These are phyloP conservation scores for Coemansia umbellata DNA, from an alignment of 192 early-diverging fungal species.

Conservation along the genomic window DNA sequence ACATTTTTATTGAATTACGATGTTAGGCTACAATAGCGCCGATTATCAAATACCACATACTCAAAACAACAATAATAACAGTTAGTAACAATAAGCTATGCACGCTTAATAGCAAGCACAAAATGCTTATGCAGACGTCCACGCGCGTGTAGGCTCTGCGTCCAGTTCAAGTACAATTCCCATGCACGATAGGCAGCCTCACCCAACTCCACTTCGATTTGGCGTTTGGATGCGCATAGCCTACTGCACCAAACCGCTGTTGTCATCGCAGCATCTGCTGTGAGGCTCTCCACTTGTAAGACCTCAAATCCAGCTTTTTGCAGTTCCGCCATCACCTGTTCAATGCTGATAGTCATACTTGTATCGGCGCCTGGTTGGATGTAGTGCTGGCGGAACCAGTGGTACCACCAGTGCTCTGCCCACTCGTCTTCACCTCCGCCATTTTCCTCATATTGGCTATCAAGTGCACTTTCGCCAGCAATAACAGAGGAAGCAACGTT, in stretches of 20 bases:
- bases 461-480: neutral
- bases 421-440: slow-evolving; percentile 21
- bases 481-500: neutral
- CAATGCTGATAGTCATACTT: slow-evolving; percentile 34
- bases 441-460: neutral
- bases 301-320: slow-evolving; percentile 49
- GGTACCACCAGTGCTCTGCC: slow-evolving; percentile 52
- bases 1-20: too few relatives aligned
- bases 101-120: slow-evolving; percentile 41
- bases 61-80: neutral
- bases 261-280: slow-evolving; percentile 38
- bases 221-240: slow-evolving; percentile 36
- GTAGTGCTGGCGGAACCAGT: slow-evolving; percentile 43
- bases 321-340: slow-evolving; percentile 40
- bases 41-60: neutral
- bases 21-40: too few relatives aligned
- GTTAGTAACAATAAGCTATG: neutral
- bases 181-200: slow-evolving; percentile 39
- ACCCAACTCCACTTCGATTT: slow-evolving; percentile 47
- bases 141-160: slow-evolving; percentile 44
- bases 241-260: slow-evolving; percentile 40
- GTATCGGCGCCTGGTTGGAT: slow-evolving; percentile 50
- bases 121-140: slow-evolving; percentile 46
- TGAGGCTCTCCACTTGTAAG: slow-evolving; percentile 45
- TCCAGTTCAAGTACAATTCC: slow-evolving; percentile 53